phyloP scores from a whole-genome alignment of 2,329 filamentous ascomycete genomes.

The Curvularia verruculosa region DNA sequence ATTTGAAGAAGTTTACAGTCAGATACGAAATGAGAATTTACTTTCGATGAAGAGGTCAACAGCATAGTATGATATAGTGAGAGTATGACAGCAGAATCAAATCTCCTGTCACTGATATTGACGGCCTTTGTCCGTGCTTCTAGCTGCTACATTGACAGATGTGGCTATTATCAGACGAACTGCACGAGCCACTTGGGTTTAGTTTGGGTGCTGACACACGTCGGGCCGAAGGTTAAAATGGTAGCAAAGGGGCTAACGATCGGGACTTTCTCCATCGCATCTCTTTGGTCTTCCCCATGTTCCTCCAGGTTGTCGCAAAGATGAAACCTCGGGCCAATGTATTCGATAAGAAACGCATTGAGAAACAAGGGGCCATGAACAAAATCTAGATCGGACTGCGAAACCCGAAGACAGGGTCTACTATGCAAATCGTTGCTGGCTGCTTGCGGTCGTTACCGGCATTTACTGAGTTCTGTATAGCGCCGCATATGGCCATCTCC shows the following conservation, averaged over 20 bases:
- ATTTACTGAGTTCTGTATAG: background rate
- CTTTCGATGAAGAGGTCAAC: background rate
- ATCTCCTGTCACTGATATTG: background rate
- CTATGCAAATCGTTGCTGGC: background rate
- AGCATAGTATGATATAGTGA: background rate
- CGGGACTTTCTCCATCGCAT: background rate
- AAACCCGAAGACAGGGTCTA: background rate
- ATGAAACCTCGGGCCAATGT: background rate
- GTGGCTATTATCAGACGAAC: background rate
- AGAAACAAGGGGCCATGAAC: background rate
- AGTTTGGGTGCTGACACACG: background rate
- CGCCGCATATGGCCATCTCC: background rate
- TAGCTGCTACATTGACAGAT: background rate
- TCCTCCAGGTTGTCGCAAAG: background rate
- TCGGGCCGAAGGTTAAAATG: background rate
- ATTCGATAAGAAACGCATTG: background rate
- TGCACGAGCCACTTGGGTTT: background rate
- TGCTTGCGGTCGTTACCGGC: background rate
- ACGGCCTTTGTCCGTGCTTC: background rate
- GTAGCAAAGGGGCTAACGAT: background rate
- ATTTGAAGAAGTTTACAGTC: background rate
- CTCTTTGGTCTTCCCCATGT: background rate
- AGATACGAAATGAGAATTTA: background rate
- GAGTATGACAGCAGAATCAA: background rate
- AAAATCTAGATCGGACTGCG: background rate